Base-by-base conservation (phyloP, 768 basidiomycete species). In the Serendipita sp. region DNA sequence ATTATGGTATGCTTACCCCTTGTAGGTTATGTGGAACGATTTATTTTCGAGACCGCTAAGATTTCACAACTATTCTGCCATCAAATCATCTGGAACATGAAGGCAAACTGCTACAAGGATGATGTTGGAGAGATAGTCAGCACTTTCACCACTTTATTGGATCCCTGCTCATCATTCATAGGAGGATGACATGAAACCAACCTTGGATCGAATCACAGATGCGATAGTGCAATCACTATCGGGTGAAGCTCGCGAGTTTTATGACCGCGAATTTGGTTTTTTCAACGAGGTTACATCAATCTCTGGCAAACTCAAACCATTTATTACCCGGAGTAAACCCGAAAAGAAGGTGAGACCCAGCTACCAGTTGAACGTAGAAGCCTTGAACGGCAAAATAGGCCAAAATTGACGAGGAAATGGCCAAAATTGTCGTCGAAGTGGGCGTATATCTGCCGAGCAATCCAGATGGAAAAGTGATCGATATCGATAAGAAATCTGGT, bases 51-150 rank as follows among this genome's bases (percentile, higher is more conserved):
- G 76, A 96, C 94, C 0, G 88, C 95, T 4, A 95, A 91, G 75
- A 92, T 98, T 63, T 98, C 95, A 1, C 94, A 95, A 72, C 75
- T 92, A 28, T 99, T 99, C 77, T 99, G 96, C 72, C 96, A 99
- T 72, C 96, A 99, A 76, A 98, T 98, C 68, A 91, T 99, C 67
- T 99, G 96, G 96, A 99, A 98, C 73, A 98, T 98, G 96, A 95
- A 95, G 71, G 96, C 96, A 3, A 99, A 99, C 71, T 92, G 89
- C 67, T 96, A 85, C 73, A 91, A 88, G 70, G 95, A 93, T 70
- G 96, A 98, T 70, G 77, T 79, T 4, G 91, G 84, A 13, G 93
- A 94, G 73, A 78, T 88, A 66, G 92, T 89, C 70, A 62, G 41
- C 41, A 7, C 13, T 83, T 77, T 15, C 32, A 30, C 7, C 41